These are phyloP conservation scores for Exutisphaerella laricina DNA, from an alignment of 2,329 filamentous ascomycete species.

Conservation along the genomic window DNA sequence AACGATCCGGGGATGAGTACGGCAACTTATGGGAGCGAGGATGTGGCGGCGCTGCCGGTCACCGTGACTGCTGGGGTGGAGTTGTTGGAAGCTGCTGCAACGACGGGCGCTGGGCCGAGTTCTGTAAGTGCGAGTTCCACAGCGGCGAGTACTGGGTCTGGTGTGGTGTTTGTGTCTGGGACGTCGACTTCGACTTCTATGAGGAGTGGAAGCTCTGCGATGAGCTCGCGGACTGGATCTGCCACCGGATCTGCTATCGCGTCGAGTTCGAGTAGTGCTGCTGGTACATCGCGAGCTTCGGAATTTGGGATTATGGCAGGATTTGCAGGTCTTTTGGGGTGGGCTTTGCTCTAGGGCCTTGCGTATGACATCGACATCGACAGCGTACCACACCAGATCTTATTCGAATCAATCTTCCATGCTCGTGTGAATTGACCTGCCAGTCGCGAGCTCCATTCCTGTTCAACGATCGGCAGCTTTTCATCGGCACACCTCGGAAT, in stretches of 20 bases:
- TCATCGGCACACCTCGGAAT: too few species aligned
- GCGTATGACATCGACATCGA: too few species aligned
- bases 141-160: slow-evolving; percentile 11
- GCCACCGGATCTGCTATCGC: slow-evolving; percentile 1
- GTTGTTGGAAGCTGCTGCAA: slow-evolving; percentile 5
- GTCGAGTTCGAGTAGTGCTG: slow-evolving; percentile 5
- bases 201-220: not conserved
- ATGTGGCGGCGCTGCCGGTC: slow-evolving; percentile 14
- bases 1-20: slow-evolving; percentile 20
- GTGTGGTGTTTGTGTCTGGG: not conserved
- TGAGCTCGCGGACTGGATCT: not conserved
- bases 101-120: slow-evolving; percentile 2
- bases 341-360: too few species aligned
- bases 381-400: too few species aligned
- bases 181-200: not conserved
- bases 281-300: not conserved
- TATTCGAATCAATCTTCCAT: too few species aligned
- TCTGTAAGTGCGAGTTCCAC: not conserved
- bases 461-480: too few species aligned
- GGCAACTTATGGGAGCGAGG: slow-evolving; percentile 13
- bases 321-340: too few species aligned
- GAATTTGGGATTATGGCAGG: too few species aligned
- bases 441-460: too few species aligned
- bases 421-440: too few species aligned
- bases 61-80: slow-evolving; percentile 16